phyloP scores from a whole-genome alignment of 345 rosid genomes.

The Eucalyptus dawsonii region DNA sequence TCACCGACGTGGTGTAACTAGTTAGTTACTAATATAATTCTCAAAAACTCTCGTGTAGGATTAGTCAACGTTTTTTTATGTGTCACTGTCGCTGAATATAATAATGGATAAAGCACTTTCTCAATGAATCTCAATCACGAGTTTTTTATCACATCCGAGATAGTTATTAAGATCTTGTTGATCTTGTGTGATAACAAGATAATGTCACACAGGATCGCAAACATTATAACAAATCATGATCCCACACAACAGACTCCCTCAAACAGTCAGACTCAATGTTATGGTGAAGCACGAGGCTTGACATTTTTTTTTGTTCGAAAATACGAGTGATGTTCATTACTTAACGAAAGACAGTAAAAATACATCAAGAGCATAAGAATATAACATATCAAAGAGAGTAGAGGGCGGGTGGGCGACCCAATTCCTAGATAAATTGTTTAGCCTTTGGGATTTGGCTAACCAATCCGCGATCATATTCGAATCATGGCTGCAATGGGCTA shows the following conservation, averaged over 20 bases:
- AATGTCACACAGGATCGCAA: background rate
- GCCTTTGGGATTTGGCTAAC: no score
- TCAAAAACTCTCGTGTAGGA: background rate
- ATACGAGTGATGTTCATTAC: no score
- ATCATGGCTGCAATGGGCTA: no score
- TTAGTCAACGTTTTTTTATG: background rate
- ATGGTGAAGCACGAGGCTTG: background rate
- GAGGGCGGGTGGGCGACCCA: no score
- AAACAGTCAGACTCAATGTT: background rate
- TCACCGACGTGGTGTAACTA: background rate
- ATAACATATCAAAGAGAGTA: no score
- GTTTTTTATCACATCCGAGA: background rate
- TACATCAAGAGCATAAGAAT: no score
- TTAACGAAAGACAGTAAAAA: no score
- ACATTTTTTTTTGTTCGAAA: no score
- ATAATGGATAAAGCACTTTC: background rate
- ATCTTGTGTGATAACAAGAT: background rate
- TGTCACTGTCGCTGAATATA: background rate
- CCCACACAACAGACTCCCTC: background rate
- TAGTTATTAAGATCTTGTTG: background rate
- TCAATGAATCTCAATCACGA: background rate
- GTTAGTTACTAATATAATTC: background rate
- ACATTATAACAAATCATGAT: background rate
- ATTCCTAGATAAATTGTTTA: no score
- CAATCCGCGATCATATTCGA: no score